Conservation (phyloP, 2,329 filamentous ascomycete genomes). For the Colletotrichum karsti region DNA sequence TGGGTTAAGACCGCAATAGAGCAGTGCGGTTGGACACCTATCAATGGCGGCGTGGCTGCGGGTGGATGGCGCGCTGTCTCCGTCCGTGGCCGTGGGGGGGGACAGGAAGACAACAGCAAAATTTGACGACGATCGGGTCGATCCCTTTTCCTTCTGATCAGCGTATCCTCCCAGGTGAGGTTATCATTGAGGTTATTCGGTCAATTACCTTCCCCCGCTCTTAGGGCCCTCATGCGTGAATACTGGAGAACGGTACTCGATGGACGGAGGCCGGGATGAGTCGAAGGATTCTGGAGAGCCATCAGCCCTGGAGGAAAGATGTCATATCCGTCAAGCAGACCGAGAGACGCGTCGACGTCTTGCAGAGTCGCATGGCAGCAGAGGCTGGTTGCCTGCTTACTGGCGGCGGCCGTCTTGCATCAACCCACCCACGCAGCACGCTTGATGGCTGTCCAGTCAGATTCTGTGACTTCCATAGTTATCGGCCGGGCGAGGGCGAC, state of each 20-base stretch:
- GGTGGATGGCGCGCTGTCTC: slow-evolving; percentile 11
- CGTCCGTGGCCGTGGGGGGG: slow-evolving; percentile 2
- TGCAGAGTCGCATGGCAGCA: background rate
- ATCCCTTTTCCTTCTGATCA: background rate
- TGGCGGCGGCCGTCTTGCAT: slow-evolving; percentile 11
- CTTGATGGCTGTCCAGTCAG: slow-evolving; percentile 5
- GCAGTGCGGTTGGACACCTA: slow-evolving; percentile 3
- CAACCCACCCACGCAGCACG: slow-evolving; percentile 15
- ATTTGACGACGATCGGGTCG: background rate
- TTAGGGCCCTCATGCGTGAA: background rate
- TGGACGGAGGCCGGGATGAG: background rate
- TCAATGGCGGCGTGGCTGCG: slow-evolving; percentile 18
- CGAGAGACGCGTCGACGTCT: slow-evolving; percentile 7
- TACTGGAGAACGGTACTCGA: background rate
- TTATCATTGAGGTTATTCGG: background rate
- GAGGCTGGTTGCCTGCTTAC: slow-evolving; percentile 8
- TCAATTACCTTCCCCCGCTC: background rate
- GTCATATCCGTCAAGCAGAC: slow-evolving; percentile 13
- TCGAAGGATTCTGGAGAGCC: slow-evolving; percentile 3
- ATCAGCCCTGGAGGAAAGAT: slow-evolving; percentile 8
- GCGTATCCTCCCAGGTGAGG: background rate
- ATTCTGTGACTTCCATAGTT: background rate
- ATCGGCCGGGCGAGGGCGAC: slow-evolving; percentile 22
- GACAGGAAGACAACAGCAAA: background rate
- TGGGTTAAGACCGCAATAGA: background rate